A percentile compares a stretch with the other conserved stretches of the same genome.
Evolutionary conservation across 1,284 basidiomycete species (phyloP).

Genomic region (Ganoderma boninense): DNA sequence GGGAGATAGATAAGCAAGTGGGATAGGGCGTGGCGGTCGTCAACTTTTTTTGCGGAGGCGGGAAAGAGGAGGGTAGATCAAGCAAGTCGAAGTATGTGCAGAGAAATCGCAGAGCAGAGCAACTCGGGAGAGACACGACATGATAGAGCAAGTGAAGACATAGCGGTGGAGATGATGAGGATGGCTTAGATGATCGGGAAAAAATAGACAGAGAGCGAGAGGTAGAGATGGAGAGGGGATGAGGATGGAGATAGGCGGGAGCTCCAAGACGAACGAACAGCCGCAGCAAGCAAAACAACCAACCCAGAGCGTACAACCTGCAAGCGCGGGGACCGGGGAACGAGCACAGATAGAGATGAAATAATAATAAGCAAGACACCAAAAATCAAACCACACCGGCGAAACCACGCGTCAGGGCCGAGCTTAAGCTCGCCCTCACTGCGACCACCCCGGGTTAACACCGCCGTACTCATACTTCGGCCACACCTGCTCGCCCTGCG

Average conservation of each 20-base stretch:
- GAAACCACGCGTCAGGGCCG: neutral
- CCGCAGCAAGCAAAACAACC: conserved; percentile 11
- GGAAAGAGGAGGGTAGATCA: neutral
- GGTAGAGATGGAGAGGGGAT: conserved; percentile 1
- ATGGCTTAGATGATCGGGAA: neutral
- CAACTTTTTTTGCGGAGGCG: neutral
- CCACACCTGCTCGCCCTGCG: conserved; percentile 27
- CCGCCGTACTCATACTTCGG: conserved; percentile 24
- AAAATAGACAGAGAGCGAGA: neutral
- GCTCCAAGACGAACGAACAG: neutral
- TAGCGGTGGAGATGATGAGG: neutral
- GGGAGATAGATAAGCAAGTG: neutral
- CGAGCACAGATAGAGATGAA: conserved; percentile 15
- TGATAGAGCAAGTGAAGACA: neutral
- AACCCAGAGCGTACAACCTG: neutral
- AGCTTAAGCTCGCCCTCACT: conserved; percentile 7
- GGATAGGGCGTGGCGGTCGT: neutral
- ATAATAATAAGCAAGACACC: conserved; percentile 15
- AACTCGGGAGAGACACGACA: neutral
- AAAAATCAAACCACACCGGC: neutral
- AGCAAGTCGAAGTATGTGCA: neutral
- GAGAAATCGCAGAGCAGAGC: neutral
- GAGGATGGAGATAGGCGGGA: neutral
- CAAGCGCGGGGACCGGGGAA: neutral
- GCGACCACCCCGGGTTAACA: conserved; percentile 12